phyloP scores from a whole-genome alignment of 2,329 filamentous ascomycete genomes.

The Colletotrichum godetiae region DNA sequence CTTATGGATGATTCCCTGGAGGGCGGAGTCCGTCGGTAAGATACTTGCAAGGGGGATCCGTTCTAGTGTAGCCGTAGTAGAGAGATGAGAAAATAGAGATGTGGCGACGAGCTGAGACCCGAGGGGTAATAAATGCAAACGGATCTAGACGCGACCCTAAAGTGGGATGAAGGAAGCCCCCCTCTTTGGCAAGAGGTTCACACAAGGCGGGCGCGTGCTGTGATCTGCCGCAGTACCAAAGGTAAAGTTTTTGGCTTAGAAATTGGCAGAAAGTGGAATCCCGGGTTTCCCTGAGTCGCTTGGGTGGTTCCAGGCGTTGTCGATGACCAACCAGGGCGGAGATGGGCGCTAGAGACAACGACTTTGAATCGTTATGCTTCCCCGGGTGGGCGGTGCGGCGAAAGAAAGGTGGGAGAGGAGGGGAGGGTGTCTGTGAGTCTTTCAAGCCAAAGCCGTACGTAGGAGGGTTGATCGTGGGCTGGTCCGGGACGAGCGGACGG shows the following conservation, averaged over 20 bases:
- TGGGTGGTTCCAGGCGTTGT: background rate
- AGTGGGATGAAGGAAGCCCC: conserved; percentile 7
- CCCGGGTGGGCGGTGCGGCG: conserved; percentile 11
- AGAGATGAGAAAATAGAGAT: background rate
- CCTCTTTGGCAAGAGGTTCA: conserved; percentile 18
- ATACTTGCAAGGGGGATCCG: conserved; percentile 10
- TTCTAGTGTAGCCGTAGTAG: background rate
- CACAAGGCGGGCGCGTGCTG: conserved; percentile 1
- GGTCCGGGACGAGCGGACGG: conserved; percentile 33
- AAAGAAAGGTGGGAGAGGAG: background rate
- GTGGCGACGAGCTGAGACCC: conserved; percentile 9
- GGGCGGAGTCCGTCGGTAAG: conserved; percentile 1
- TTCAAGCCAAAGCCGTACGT: background rate
- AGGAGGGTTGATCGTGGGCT: conserved; percentile 23
- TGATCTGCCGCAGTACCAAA: conserved; percentile 2
- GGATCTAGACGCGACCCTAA: conserved; percentile 17
- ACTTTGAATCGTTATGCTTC: conserved; percentile 24
- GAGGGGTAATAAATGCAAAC: conserved; percentile 21
- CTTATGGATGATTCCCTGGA: conserved; percentile 29
- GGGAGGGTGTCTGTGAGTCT: conserved; percentile 5
- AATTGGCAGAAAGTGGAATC: conserved; percentile 24
- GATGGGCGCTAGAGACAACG: conserved; percentile 13
- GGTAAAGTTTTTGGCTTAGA: conserved; percentile 25
- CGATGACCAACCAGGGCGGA: conserved; percentile 29
- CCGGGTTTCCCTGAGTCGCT: background rate